Evolutionary conservation across 768 basidiomycete species (phyloP).

Genomic region (Dioszegia crocea): DNA sequence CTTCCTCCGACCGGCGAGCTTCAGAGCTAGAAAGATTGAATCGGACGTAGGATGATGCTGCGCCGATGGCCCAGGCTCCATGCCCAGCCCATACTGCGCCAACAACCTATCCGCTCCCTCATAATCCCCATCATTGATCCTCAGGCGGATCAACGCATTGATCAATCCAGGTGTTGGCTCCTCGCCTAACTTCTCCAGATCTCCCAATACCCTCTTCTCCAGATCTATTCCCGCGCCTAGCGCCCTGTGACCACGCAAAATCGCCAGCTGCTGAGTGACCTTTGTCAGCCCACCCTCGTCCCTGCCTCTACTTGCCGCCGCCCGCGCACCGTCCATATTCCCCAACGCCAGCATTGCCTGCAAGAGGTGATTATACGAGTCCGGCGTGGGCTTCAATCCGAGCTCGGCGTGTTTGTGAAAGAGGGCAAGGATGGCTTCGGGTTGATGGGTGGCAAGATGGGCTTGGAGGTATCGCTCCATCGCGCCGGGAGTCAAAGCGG

Average conservation of each 20-base stretch:
- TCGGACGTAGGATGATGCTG: background rate
- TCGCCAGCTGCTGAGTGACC: conserved; percentile 10
- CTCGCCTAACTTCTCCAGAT: conserved; percentile 3
- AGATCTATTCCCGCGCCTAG: conserved; percentile 4
- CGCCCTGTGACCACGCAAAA: conserved; percentile 11
- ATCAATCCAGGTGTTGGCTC: background rate
- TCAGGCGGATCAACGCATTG: conserved; percentile 13
- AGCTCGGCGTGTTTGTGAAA: conserved; percentile 1
- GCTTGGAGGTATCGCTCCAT: conserved; percentile 8
- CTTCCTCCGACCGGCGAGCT: background rate
- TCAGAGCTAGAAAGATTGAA: conserved; percentile 1
- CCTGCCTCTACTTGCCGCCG: background rate
- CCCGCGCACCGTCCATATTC: conserved; percentile 7
- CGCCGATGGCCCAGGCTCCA: background rate
- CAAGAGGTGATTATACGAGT: conserved; percentile 5
- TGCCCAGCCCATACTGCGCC: background rate
- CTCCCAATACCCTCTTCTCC: conserved; percentile 8
- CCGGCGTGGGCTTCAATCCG: background rate
- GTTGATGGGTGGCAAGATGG: conserved; percentile 5
- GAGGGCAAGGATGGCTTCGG: background rate
- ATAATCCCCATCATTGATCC: conserved; percentile 5
- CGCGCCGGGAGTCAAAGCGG: background rate
- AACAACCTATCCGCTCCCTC: conserved; percentile 6
- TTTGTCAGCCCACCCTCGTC: background rate
- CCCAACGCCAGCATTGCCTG: conserved; percentile 14